Base-by-base conservation (phyloP, 108 stramenopile genomes). In the Nannochloropsis granulata region DNA sequence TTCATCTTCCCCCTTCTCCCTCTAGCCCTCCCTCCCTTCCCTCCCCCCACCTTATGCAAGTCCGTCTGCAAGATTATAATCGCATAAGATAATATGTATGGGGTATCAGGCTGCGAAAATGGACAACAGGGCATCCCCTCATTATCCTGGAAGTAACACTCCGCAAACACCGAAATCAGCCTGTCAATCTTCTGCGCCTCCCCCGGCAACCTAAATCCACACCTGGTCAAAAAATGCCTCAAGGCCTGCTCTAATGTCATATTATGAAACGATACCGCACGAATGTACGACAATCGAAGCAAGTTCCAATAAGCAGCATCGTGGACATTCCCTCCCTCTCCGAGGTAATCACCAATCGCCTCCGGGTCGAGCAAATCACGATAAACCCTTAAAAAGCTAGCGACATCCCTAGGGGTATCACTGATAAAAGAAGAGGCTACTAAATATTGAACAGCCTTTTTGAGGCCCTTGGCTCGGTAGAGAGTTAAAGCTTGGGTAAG, bases 41-140 rank as follows among this genome's bases (percentile, higher is more conserved):
- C 88, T 85, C 94, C 56, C 56, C 56, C 56, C 56, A 71, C 56
- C 56, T 71, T 93, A 89, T 99, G 97, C 84, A 97, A 89, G 84
- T 99, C 98, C 12, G 98, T 99, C 90, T 99, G 97, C 26, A 99
- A 90, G 96, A 99, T 99, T 85, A 99, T 99, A 81, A 97, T 94
- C 13, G 98, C 96, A 91, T 96, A 99, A 23, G 95, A 93, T 25
- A 99, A 82, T 12, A 99, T 78, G 89, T 93, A 96, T 10, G 96
- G 94, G 12, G 95, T 94, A 80, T 97, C 97, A 83, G 71, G 44
- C 82, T 71, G 78, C 13, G 87, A 45, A 43, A 88, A 88, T 13
- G 88, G 88, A 42, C 88, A 88, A 24, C 79, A 46, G 7, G 86
- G 86, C 43, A 82, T 85, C 44, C 79, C 84, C 71, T 81, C n/a